Percentiles rank a stretch among this genome's conserved stretches.
Conservation (phyloP, 352 stramenopile species). For the Phytophthora constricta region DNA sequence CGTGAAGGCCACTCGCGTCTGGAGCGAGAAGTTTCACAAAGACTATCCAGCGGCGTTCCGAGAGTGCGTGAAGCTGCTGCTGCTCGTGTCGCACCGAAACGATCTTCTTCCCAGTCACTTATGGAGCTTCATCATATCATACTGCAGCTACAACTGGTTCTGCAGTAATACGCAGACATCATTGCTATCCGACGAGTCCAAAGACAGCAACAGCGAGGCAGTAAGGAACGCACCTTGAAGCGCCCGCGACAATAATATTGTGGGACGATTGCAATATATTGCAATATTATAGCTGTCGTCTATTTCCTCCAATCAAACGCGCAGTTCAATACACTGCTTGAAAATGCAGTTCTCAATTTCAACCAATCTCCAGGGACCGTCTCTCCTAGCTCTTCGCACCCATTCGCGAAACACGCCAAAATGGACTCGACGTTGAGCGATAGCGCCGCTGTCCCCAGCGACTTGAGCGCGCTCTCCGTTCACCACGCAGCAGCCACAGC, state of each 20-base stretch:
- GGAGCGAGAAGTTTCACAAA: slow-evolving; percentile 49
- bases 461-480: slow-evolving; percentile 7
- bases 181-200: slow-evolving; percentile 4
- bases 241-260: too few species aligned
- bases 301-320: slow-evolving; percentile 2
- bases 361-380: slow-evolving; percentile 10
- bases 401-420: slow-evolving; percentile 10
- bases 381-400: neutral
- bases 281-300: neutral
- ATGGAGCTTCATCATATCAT: slow-evolving; percentile 48
- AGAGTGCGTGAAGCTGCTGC: slow-evolving; percentile 45
- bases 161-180: slow-evolving; percentile 15
- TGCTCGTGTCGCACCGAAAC: slow-evolving; percentile 40
- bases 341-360: too few species aligned
- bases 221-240: slow-evolving; percentile 19
- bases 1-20: slow-evolving; percentile 36
- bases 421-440: slow-evolving; percentile 25
- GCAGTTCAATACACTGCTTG: too few species aligned
- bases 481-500: neutral
- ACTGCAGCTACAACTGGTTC: slow-evolving; percentile 60
- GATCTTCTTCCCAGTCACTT: slow-evolving; percentile 46
- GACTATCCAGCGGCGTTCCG: slow-evolving; percentile 48
- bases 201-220: slow-evolving; percentile 11
- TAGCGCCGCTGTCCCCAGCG: slow-evolving; percentile 6
- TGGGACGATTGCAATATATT: slow-evolving; percentile 1